Percentiles rank a stretch among this genome's conserved stretches.
phyloP scores from a whole-genome alignment of 2,329 filamentous ascomycete genomes.

The Fusarium liriodendri region DNA sequence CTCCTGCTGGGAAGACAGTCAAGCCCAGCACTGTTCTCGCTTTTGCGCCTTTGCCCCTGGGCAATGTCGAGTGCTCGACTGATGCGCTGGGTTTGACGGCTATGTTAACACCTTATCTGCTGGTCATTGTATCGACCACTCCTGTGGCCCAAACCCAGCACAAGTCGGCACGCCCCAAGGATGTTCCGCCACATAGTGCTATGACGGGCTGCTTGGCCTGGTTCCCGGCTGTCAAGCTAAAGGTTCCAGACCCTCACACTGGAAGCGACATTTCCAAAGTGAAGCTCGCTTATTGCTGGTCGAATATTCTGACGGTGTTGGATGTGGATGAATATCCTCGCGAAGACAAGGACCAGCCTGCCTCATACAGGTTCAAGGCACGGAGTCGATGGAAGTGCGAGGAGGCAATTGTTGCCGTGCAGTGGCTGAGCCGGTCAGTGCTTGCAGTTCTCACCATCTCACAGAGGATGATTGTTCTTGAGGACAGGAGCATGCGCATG shows the following conservation, averaged over 20 bases:
- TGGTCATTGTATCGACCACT: constrained; percentile 97
- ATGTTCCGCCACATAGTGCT: constrained; percentile 87
- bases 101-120: constrained; percentile 92
- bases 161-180: constrained; percentile 91
- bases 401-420: constrained; percentile 94
- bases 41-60: constrained; percentile 89
- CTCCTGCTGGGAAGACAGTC: constrained; percentile 71
- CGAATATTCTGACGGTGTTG: constrained; percentile 93
- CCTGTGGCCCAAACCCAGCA: constrained; percentile 96
- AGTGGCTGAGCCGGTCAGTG: constrained; percentile 96
- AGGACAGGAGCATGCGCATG: constrained; percentile 88
- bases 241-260: constrained; percentile 75
- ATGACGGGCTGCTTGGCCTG: constrained; percentile 95
- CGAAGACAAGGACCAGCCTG: constrained; percentile 80
- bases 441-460: constrained; percentile 93
- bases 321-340: constrained; percentile 82
- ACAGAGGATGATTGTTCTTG: constrained; percentile 90
- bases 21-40: constrained; percentile 96
- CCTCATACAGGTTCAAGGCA: constrained; percentile 81
- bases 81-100: constrained; percentile 92
- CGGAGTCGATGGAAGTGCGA: constrained; percentile 93
- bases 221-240: constrained; percentile 96
- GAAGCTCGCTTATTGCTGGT: constrained; percentile 98
- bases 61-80: constrained; percentile 91
- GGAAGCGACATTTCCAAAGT: constrained; percentile 79